Conservation (phyloP, 192 early-diverging fungal species). For the Linnemannia exigua region DNA sequence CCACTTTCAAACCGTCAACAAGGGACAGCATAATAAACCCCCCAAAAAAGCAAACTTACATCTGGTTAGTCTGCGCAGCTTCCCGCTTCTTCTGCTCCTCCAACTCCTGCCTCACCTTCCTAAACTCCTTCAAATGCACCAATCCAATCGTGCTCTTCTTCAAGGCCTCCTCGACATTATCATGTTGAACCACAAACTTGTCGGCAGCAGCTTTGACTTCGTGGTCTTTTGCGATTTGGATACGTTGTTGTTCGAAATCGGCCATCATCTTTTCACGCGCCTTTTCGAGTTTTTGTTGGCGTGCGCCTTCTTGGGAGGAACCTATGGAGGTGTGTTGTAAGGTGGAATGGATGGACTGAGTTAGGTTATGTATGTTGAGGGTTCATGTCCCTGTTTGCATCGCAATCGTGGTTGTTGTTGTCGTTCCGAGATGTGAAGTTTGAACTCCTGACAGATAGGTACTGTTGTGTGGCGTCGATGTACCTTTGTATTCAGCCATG, state of each 20-base stretch:
- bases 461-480: neutral
- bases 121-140: constrained; percentile 91
- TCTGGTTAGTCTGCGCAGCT: constrained; percentile 72
- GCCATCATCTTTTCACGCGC: constrained; percentile 76
- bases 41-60: constrained; percentile 48
- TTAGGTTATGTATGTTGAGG: neutral
- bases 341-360: neutral
- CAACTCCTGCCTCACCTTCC: constrained; percentile 83
- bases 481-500: constrained; percentile 64
- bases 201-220: constrained; percentile 77
- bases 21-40: constrained; percentile 13
- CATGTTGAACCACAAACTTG: constrained; percentile 85
- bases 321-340: constrained; percentile 12
- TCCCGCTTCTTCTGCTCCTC: constrained; percentile 86
- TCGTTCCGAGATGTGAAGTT: no score
- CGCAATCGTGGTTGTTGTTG: neutral
- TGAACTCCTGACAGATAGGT: neutral
- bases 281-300: constrained; percentile 77
- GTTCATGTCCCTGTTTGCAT: neutral
- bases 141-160: constrained; percentile 93
- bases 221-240: constrained; percentile 81
- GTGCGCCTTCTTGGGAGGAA: constrained; percentile 65
- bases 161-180: constrained; percentile 84
- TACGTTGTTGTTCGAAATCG: constrained; percentile 78
- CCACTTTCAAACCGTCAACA: neutral